Base-by-base conservation (phyloP, 2,329 filamentous ascomycete genomes). In the Nemania sp. region DNA sequence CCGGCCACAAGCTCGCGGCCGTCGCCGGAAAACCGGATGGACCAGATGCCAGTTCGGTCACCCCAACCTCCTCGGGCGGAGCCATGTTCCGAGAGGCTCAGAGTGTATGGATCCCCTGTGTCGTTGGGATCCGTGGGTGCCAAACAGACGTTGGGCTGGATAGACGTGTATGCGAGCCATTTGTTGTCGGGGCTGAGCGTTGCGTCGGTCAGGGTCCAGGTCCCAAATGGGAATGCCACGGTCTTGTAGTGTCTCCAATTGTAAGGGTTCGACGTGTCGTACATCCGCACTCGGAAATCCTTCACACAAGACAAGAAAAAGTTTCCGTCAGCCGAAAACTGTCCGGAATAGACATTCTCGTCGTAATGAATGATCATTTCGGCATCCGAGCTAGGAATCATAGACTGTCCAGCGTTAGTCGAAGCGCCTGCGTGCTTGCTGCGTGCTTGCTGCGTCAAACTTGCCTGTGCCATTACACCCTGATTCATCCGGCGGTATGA, bases 181-280 rank as follows among this genome's bases (percentile, higher is more conserved):
- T 84, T 88, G 70, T 97, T 97, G 75, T 97, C 91, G 0, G 92
- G 91, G 56, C 90, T 95, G 37, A 97, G 72, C 0, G 90, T 89
- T 2, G 93, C 92, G 72, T 99, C 94, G 12, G 94, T 97, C 61
- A 99, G 87, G 1, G 93, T 97, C 94, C 94, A 99, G 64, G 90
- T 87, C 2, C 92, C 94, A 61, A 86, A 89, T 1, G 91, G 91
- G 70, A 94, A 96, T 23, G 79, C 76, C 5, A 91, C 90, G 0
- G 89, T 93, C 75, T 93, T 97, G 78, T 97, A 97, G 71, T 96
- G 92, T 69, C 88, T 88, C 94, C 94, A 99, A 61, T 91, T 83
- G 72, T 94, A 96, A 0, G 93, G 91, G 64, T 97, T 96, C 1
- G 90, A 92, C 0, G 94, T 97, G 70, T 97, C 93, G 72, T 97